Evolutionary conservation across 129 eudicot species (phyloP), one percentile per base, ranked within the genome.

Genomic region (Gnaphalium uliginosum): DNA sequence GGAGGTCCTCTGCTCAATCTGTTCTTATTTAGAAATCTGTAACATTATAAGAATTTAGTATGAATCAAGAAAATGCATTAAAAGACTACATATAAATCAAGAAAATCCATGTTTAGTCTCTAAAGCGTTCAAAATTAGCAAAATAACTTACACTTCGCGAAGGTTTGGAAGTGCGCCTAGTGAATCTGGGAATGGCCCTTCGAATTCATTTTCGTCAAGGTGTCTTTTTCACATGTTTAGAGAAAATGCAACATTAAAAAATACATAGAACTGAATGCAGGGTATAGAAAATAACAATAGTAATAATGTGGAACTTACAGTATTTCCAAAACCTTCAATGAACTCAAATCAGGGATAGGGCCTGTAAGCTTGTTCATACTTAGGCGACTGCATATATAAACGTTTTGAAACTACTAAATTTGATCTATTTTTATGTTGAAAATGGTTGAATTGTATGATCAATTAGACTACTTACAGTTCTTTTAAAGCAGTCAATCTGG

Each of bases 321-420:
- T 56, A 86, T 78, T 80, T 90, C 88, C 57, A 93, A 66, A 57
- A 71, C 56, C 59, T 75, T 78, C 81, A 88, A 5, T 29, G 77
- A 41, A 69, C 92, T 79, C 86, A 93, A 51, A 76, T 93, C 89
- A 6, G 92, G 98, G 68, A 93, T 83, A 60, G 75, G 37, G 29
- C 98, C 98, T 5, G 85, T 59, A 37, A 93, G 86, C 74, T 78
- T 82, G 84, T 93, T 90, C 48, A 18, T 78, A 62, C 91, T 88
- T 51, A 93, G 81, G 88, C 85, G 82, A 35, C 98, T 93, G 80
- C 62, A 73, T 22, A 48, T 3, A 54, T 43, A 25, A 53, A 61
- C 2, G 33, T 41, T 22, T 39, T 81, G 19, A 25, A n/a, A 13
- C 11, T 58, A n/a, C 26, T 26, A 30, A 4, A 14, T 32, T 21